Evolutionary conservation across 1,284 basidiomycete species (phyloP).

Genomic region (Puccinia polysora): DNA sequence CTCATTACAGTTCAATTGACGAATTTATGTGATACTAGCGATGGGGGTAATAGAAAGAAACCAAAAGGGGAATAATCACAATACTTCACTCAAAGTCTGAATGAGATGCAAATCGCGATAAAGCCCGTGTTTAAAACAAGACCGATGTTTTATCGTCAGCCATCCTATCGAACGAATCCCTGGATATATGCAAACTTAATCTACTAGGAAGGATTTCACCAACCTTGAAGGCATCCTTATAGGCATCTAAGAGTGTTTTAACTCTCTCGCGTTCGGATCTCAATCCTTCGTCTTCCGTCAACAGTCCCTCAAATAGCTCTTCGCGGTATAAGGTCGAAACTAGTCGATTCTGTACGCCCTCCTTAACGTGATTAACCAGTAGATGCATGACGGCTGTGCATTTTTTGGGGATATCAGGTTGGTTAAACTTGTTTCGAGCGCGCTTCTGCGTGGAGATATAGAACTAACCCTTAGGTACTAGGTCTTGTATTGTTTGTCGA

Average conservation of each 20-base stretch:
- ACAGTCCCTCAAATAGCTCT: conserved; percentile 72
- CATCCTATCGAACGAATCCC: conserved; percentile 10
- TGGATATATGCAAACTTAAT: background rate
- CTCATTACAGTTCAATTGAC: no score
- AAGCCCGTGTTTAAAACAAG: background rate
- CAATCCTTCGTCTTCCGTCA: conserved; percentile 92
- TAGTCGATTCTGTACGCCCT: conserved; percentile 90
- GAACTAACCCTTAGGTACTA: conserved; percentile 81
- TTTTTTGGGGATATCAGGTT: background rate
- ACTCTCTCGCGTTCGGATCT: conserved; percentile 88
- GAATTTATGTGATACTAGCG: no score
- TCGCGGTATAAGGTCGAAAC: conserved; percentile 75
- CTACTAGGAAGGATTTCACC: background rate
- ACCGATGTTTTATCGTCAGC: conserved; percentile 35
- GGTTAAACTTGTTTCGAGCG: background rate
- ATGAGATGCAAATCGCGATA: background rate
- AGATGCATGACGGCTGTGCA: conserved; percentile 56
- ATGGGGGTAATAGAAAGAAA: background rate
- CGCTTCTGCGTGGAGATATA: no score
- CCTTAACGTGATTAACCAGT: conserved; percentile 91
- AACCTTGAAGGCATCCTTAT: conserved; percentile 80
- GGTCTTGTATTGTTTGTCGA: conserved; percentile 91
- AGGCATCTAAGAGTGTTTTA: conserved; percentile 90
- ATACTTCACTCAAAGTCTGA: conserved; percentile 43
- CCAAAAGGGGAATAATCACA: conserved; percentile 31